These are phyloP conservation scores for Diaporthe aspalathi DNA, from an alignment of 2,329 filamentous ascomycete genomes.

Conservation along the genomic window DNA sequence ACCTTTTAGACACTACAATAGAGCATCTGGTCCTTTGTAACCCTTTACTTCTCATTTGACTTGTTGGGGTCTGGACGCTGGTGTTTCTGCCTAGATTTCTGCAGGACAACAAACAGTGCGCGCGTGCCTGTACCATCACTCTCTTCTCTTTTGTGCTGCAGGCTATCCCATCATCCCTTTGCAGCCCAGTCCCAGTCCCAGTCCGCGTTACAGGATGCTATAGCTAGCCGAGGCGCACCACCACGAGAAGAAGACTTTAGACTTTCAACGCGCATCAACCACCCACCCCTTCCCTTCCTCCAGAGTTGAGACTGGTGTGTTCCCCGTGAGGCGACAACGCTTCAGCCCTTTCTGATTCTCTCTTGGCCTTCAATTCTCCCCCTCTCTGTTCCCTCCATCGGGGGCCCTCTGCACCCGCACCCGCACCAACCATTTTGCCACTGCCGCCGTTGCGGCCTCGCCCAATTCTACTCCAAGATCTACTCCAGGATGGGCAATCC, in stretches of 20 bases:
- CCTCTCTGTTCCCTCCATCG: not conserved
- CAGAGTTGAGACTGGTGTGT: too few species aligned
- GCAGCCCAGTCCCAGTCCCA: not conserved
- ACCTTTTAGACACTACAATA: too few species aligned
- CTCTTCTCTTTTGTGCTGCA: too few species aligned
- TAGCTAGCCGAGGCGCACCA: too few species aligned
- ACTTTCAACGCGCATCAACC: slow-evolving; percentile 6
- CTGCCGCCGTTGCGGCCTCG: not conserved
- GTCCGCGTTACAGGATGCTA: too few species aligned
- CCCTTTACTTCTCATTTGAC: slow-evolving; percentile 7
- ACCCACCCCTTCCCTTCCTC: too few species aligned
- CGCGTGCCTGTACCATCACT: not conserved
- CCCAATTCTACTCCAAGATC: too few species aligned
- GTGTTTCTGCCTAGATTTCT: too few species aligned
- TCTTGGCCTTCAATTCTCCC: not conserved
- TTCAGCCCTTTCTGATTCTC: not conserved
- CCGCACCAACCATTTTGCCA: not conserved
- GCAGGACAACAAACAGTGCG: too few species aligned
- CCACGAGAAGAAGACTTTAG: too few species aligned
- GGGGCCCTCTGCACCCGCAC: not conserved
- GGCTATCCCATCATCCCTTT: slow-evolving; percentile 11
- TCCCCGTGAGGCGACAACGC: not conserved
- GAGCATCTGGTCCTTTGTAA: slow-evolving; percentile 11
- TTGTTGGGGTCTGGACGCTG: too few species aligned
- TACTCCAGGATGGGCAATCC: slow-evolving; percentile 14